Evolutionary conservation across 108 stramenopile species (phyloP).

Genomic region (Nitzschia sp.): DNA sequence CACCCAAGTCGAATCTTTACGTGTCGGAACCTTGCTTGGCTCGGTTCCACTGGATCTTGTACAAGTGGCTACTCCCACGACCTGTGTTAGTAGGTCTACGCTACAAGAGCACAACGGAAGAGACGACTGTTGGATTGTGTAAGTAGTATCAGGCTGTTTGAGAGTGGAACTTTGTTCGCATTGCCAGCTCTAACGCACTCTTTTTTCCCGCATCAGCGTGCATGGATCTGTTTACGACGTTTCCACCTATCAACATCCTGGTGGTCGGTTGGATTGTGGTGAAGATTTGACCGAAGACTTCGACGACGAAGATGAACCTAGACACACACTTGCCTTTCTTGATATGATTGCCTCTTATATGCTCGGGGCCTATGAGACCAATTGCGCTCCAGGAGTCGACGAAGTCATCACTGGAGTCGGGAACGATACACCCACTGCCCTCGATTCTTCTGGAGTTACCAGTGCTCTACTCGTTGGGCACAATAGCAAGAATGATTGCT

Average conservation of each 20-base stretch:
- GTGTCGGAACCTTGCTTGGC: neutral
- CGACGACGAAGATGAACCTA: neutral
- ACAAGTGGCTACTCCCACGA: no score
- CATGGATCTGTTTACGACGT: slow-evolving; percentile 5
- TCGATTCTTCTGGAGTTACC: neutral
- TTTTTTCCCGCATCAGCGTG: no score
- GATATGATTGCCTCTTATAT: neutral
- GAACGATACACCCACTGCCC: neutral
- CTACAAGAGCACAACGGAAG: no score
- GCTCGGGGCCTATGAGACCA: neutral
- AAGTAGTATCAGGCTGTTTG: no score
- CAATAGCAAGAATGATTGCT: slow-evolving; percentile 60
- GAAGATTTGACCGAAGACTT: neutral
- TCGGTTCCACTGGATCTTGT: no score
- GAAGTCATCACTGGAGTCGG: neutral
- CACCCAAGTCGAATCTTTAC: neutral
- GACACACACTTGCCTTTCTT: neutral
- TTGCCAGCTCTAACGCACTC: no score
- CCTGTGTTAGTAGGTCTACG: no score
- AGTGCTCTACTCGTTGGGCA: slow-evolving; percentile 43
- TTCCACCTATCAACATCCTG: neutral
- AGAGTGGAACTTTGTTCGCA: no score
- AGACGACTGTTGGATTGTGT: no score
- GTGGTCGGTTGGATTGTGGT: neutral
- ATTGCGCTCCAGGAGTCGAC: neutral